These are phyloP conservation scores for Melampsora americana DNA, from an alignment of 1,284 basidiomycete genomes.

Conservation along the genomic window DNA sequence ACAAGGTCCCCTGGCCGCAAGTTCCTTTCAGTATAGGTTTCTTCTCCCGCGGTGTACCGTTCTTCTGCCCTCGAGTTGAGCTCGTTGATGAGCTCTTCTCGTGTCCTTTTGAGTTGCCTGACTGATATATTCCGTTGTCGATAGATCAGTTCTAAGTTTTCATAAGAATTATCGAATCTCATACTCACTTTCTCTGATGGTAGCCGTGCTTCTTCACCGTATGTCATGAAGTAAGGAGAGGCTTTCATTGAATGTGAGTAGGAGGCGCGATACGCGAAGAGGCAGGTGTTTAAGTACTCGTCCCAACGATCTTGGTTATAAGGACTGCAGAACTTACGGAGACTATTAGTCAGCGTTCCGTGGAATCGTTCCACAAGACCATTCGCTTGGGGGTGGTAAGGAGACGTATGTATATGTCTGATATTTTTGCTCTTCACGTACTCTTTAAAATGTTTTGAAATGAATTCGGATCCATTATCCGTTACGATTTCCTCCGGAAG, in stretches of 20 bases:
- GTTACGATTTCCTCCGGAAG: slow-evolving; percentile 11
- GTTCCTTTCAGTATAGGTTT: neutral
- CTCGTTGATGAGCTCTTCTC: neutral
- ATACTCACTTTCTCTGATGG: neutral
- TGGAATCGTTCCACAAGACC: slow-evolving; percentile 20
- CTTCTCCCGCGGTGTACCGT: neutral
- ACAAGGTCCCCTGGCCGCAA: neutral
- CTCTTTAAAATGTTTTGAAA: neutral
- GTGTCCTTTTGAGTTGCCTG: neutral
- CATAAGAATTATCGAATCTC: too few relatives aligned
- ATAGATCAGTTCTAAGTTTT: neutral
- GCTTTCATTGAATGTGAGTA: neutral
- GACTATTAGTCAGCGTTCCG: neutral
- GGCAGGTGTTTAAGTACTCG: too few relatives aligned
- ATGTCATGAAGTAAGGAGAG: slow-evolving; percentile 15
- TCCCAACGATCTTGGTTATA: too few relatives aligned
- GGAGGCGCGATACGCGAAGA: slow-evolving; percentile 10
- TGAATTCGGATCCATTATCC: slow-evolving; percentile 20
- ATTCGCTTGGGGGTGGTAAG: too few relatives aligned
- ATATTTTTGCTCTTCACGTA: slow-evolving; percentile 3
- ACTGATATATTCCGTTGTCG: too few relatives aligned
- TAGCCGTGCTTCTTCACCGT: neutral
- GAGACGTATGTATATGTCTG: neutral
- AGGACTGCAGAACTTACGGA: too few relatives aligned
- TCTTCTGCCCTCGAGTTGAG: slow-evolving; percentile 3